phyloP scores from a whole-genome alignment of 768 basidiomycete species.

The Kockovaella imperatae region DNA sequence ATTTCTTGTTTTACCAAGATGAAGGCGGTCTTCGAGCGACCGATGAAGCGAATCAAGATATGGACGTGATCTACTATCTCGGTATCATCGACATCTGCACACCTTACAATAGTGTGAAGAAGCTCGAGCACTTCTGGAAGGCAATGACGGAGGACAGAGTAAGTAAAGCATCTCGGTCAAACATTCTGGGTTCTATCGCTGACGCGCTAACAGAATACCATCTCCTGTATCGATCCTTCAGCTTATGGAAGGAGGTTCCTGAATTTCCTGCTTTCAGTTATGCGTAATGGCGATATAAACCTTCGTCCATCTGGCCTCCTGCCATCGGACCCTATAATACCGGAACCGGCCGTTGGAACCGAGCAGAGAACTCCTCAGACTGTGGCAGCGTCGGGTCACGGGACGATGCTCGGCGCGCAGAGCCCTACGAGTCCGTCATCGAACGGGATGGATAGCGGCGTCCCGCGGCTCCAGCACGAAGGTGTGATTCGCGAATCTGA shows the following conservation, averaged over 20 bases:
- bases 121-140: slow-evolving; percentile 85
- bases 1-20: slow-evolving; percentile 92
- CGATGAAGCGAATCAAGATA: slow-evolving; percentile 65
- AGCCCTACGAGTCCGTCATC: too few species aligned
- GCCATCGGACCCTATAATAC: slow-evolving; percentile 1
- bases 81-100: slow-evolving; percentile 97
- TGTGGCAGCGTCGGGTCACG: neutral
- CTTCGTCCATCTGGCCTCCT: slow-evolving; percentile 27
- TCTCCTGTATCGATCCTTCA: slow-evolving; percentile 78
- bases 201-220: slow-evolving; percentile 53
- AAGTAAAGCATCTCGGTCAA: slow-evolving; percentile 43
- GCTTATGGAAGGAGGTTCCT: slow-evolving; percentile 83
- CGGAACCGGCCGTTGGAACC: slow-evolving; percentile 8
- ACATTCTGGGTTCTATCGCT: neutral
- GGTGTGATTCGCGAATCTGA: too few species aligned
- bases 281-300: slow-evolving; percentile 36
- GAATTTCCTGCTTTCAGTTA: slow-evolving; percentile 43
- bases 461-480: too few species aligned
- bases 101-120: slow-evolving; percentile 70
- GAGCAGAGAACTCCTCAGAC: slow-evolving; percentile 2
- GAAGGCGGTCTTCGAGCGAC: slow-evolving; percentile 89
- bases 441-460: too few species aligned
- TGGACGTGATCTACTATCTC: slow-evolving; percentile 81
- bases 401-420: too few species aligned
- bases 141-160: slow-evolving; percentile 79